Evolutionary conservation across 495 filamentous ascomycete genomes (phyloP).

Genomic region (Neurospora africana): DNA sequence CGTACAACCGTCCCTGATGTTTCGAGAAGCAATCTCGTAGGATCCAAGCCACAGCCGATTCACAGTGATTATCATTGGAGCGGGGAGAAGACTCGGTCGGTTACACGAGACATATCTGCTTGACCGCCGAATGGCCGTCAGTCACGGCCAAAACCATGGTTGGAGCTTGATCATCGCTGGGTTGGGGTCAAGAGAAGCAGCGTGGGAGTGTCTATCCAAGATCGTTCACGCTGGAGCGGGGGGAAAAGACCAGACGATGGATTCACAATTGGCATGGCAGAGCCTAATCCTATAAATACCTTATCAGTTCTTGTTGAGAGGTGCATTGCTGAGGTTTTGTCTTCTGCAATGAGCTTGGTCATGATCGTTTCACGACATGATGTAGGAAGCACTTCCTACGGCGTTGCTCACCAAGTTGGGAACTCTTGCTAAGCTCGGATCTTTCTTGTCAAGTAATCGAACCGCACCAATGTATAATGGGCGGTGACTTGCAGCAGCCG

Average conservation of each 20-base stretch:
- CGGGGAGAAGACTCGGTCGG: not conserved
- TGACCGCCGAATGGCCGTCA: not conserved
- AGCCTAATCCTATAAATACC: not conserved
- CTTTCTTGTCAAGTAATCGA: not conserved
- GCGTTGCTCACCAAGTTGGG: not conserved
- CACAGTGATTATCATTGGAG: not conserved
- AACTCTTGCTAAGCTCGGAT: not conserved
- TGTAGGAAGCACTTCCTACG: not conserved
- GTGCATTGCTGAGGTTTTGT: not conserved
- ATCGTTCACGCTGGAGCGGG: not conserved
- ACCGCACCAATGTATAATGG: not conserved
- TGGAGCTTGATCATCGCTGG: not conserved
- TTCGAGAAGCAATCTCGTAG: not conserved
- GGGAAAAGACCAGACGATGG: not conserved
- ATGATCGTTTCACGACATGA: not conserved
- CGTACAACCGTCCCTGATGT: not conserved
- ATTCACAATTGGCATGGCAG: not conserved
- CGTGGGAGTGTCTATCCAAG: not conserved
- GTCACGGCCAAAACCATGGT: not conserved
- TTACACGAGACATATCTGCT: not conserved
- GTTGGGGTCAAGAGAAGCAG: not conserved
- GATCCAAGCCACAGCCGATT: not conserved
- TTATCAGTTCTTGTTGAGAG: not conserved
- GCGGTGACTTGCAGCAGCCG: not conserved
- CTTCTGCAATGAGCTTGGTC: not conserved